A percentile compares a stretch with the other conserved stretches of the same genome.
These are phyloP conservation scores for Colletotrichum ledebouriae DNA, from an alignment of 2,329 filamentous ascomycete species.

Conservation along the genomic window DNA sequence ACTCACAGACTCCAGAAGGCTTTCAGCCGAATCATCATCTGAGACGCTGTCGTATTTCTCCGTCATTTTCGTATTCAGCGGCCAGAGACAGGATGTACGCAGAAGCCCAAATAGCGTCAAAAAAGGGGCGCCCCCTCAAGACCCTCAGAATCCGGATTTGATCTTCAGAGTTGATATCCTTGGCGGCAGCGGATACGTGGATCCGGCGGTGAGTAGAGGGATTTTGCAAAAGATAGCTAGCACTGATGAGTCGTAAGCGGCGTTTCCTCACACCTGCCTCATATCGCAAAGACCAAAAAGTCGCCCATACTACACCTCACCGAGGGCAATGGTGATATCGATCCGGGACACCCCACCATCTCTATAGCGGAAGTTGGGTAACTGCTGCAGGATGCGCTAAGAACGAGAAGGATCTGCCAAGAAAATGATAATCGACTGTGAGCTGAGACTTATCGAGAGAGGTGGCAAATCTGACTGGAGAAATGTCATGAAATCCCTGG, in stretches of 20 bases:
- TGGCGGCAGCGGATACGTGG: not conserved
- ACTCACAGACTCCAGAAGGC: slow-evolving; percentile 1
- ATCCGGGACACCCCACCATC: not conserved
- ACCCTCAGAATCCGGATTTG: not conserved
- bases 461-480: not conserved
- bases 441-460: not conserved
- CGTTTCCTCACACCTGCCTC: slow-evolving; percentile 14
- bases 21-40: slow-evolving; percentile 19
- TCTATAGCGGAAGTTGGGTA: not conserved
- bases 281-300: slow-evolving; percentile 13
- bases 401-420: slow-evolving; percentile 33
- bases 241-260: not conserved
- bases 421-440: slow-evolving; percentile 2
- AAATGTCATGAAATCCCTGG: not conserved
- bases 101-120: no score
- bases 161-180: not conserved
- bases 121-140: no score
- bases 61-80: slow-evolving; percentile 7
- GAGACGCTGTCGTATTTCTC: slow-evolving; percentile 14
- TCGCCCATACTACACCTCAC: no score
- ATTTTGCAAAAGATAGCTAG: not conserved
- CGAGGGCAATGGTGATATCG: no score
- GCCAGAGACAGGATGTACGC: no score
- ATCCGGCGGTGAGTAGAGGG: not conserved
- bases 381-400: slow-evolving; percentile 29